Base-by-base conservation (phyloP, 2,329 filamentous ascomycete genomes). In the Nigrograna mackinnonii region DNA sequence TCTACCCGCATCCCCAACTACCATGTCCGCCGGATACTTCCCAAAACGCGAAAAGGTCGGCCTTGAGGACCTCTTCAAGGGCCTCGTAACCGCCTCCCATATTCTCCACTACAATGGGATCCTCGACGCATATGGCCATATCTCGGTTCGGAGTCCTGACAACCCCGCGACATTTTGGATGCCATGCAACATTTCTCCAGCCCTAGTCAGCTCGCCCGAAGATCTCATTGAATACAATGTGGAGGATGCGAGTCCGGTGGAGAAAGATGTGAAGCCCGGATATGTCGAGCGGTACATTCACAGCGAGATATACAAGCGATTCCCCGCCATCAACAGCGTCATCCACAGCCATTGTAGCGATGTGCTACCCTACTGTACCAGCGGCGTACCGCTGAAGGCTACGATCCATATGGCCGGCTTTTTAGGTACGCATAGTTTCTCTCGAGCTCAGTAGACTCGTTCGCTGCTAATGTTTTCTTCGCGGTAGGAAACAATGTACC, bases 81-180 rank as follows among this genome's bases (percentile, higher is more conserved):
- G 62, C 24, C 61, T 78, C 22, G 72, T 79, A 17, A 68, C 67
- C 4, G 76, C 72, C 26, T 70, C 68, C 44, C 77, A 79, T 54
- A 80, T 81, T 37, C 72, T 82, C 1, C 75, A 80, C 56, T 56
- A 75, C 41, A 66, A 80, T 36, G 66, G 66, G 35, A 68, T 81
- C 6, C 55, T 82, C 24, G 79, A 80, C 43, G 78, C 75, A 1
- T 82, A 77, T 51, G 78, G 79, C 14, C 79, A 82, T 49, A 65
- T 82, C 11, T 79, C 78, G 2, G 66, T 79, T 16, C 70, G 79
- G 5, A 72, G 78, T 42, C 77, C 78, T 6, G 62, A 66, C 24
- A 71, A 77, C 7, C 55, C 70, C 1, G 57, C 68, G 3, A 74
- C 70, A 0, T 76, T 76, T 57, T 76, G 71, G 65, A 67, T 77